Evolutionary conservation across 2,329 filamentous ascomycete species (phyloP).

Genomic region (Exophiala viscosa): DNA sequence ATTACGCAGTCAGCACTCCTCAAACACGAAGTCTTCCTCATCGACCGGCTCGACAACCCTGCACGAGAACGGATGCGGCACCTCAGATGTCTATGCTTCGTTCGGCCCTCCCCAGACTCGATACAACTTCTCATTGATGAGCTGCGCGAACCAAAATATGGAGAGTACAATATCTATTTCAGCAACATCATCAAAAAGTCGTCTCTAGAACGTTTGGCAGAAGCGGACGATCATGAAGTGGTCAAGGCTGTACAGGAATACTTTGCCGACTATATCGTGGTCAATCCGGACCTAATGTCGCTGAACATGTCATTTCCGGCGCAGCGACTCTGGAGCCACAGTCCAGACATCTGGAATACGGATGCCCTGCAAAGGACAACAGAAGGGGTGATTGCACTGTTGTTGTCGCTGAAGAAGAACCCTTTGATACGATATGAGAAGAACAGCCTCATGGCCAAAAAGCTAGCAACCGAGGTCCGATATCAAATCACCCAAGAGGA

Average conservation of each 20-base stretch:
- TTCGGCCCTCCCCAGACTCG: slow-evolving; percentile 86
- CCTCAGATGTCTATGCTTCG: slow-evolving; percentile 85
- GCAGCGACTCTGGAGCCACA: slow-evolving; percentile 74
- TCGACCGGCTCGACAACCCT: slow-evolving; percentile 87
- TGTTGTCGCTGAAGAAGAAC: slow-evolving; percentile 93
- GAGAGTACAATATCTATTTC: slow-evolving; percentile 95
- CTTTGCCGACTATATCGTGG: slow-evolving; percentile 91
- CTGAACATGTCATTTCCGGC: slow-evolving; percentile 69
- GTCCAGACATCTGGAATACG: slow-evolving; percentile 83
- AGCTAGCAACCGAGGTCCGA: slow-evolving; percentile 85
- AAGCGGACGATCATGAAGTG: slow-evolving; percentile 96
- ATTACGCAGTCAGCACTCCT: slow-evolving; percentile 93
- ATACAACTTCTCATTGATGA: slow-evolving; percentile 94
- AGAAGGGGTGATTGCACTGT: slow-evolving; percentile 77
- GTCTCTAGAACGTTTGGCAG: slow-evolving; percentile 84
- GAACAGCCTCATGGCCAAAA: slow-evolving; percentile 85
- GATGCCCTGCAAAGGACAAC: slow-evolving; percentile 82
- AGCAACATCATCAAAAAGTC: slow-evolving; percentile 98
- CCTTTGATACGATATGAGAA: slow-evolving; percentile 90
- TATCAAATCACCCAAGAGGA: slow-evolving; percentile 95
- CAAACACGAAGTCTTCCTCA: slow-evolving; percentile 96
- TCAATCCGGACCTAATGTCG: slow-evolving; percentile 91
- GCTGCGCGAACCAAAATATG: slow-evolving; percentile 91
- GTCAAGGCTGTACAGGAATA: slow-evolving; percentile 92
- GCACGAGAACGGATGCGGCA: slow-evolving; percentile 97